These are phyloP conservation scores for Salix dunnii DNA, from an alignment of 345 rosid genomes.

Conservation along the genomic window DNA sequence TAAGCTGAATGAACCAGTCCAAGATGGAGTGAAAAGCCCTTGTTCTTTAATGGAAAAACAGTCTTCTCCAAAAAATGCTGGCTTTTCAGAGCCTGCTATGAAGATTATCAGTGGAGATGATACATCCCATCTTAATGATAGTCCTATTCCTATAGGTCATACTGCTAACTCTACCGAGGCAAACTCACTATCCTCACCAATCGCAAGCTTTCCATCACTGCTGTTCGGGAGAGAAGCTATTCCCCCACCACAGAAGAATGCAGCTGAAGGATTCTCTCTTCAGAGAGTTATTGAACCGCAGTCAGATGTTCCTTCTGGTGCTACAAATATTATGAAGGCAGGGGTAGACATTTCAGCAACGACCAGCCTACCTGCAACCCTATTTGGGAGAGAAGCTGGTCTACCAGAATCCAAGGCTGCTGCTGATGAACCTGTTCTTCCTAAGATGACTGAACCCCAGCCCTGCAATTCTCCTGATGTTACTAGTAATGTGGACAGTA, in stretches of 20 bases:
- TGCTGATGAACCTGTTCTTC: slow-evolving; percentile 14
- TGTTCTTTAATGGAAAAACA: slow-evolving; percentile 9
- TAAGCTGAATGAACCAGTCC: slow-evolving; percentile 16
- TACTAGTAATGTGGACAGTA: slow-evolving; percentile 18
- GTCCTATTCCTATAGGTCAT: slow-evolving; percentile 2
- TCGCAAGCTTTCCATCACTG: slow-evolving; percentile 20
- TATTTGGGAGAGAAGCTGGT: slow-evolving; percentile 3
- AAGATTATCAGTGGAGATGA: slow-evolving; percentile 24
- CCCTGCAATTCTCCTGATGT: slow-evolving; percentile 16
- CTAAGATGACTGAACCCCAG: slow-evolving; percentile 3
- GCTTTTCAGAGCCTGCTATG: slow-evolving; percentile 29
- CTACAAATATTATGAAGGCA: neutral
- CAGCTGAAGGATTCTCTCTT: slow-evolving; percentile 19
- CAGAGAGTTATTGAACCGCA: slow-evolving; percentile 22
- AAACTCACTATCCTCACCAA: slow-evolving; percentile 12
- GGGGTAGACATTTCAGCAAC: neutral
- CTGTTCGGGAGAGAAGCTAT: slow-evolving; percentile 26
- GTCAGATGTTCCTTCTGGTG: slow-evolving; percentile 13
- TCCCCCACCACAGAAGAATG: slow-evolving; percentile 17
- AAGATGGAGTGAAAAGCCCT: slow-evolving; percentile 18
- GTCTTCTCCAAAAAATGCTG: slow-evolving; percentile 21
- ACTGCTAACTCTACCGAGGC: slow-evolving; percentile 8
- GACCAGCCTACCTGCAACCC: neutral
- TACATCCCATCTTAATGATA: slow-evolving; percentile 7
- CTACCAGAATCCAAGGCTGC: slow-evolving; percentile 8